A percentile compares a stretch with the other conserved stretches of the same genome.
phyloP scores from a whole-genome alignment of 2,329 filamentous ascomycete genomes.

The Fonsecaea erecta region DNA sequence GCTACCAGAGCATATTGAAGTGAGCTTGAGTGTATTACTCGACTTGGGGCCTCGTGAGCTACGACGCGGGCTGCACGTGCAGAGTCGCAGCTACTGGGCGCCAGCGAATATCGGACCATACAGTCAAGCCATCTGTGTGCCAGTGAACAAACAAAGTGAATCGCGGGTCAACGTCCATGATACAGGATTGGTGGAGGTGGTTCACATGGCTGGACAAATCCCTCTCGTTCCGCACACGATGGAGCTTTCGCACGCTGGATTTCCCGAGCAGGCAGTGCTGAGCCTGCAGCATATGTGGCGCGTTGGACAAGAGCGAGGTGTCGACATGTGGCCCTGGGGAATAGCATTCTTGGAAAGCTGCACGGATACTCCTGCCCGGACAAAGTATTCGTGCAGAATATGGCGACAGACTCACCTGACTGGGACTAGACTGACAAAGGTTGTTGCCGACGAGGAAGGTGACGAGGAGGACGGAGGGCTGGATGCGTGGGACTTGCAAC shows the following conservation, averaged over 20 bases:
- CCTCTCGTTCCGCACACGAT: conserved; percentile 82
- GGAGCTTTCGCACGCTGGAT: conserved; percentile 53
- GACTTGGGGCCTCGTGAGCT: conserved; percentile 42
- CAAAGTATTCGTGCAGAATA: conserved; percentile 46
- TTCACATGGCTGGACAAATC: conserved; percentile 88
- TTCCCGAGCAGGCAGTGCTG: conserved; percentile 67
- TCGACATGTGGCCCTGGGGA: conserved; percentile 74
- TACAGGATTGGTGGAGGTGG: conserved; percentile 41
- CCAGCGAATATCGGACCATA: conserved; percentile 97
- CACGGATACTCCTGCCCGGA: conserved; percentile 40
- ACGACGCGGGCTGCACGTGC: conserved; percentile 75
- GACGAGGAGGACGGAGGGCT: conserved; percentile 55
- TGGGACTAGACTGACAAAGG: conserved; percentile 23
- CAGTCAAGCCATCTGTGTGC: conserved; percentile 77
- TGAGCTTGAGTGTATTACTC: conserved; percentile 63
- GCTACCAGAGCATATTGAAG: conserved; percentile 64
- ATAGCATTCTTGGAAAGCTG: conserved; percentile 70
- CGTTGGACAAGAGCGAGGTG: conserved; percentile 72
- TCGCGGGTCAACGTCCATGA: conserved; percentile 38
- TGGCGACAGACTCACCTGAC: conserved; percentile 52
- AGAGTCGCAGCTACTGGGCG: conserved; percentile 94
- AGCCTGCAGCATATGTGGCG: conserved; percentile 89
- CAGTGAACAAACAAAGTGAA: conserved; percentile 39
- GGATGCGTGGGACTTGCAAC: conserved; percentile 59
- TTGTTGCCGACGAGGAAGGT: conserved; percentile 43